Base-by-base conservation (phyloP, 257 asterid genomes). In the Nicotiana sylvestris region DNA sequence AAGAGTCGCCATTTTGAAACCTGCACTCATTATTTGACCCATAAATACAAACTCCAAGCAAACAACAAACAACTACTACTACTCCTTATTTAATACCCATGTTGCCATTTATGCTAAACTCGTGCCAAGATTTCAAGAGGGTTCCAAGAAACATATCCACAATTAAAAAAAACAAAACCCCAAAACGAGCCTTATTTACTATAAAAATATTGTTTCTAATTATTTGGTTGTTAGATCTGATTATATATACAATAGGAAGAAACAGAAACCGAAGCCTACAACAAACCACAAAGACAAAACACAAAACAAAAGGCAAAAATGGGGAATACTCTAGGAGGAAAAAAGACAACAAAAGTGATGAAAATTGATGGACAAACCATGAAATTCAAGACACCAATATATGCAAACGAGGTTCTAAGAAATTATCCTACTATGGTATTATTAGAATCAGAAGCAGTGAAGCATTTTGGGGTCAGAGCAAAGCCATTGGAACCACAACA, bases 311-410 rank as follows among this genome's bases (percentile, higher is more conserved):
- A 15, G 53, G 5, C 16, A 27, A 6, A 27, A 49, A 93, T 94
- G 98, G 98, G 98, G 53, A 94, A 94, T 77, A 92, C 87, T 82
- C 89, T 93, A 29, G 96, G 97, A 37, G 91, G 92, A 35, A 93
- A 85, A 79, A 92, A 76, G 86, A 86, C 87, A 8, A 83, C 93
- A 9, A 92, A 91, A 55, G 94, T 95, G 17, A 95, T 95, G 98
- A 95, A 92, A 80, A 89, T 95, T 76, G 89, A 87, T 16, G 98
- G 98, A 0, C 92, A 95, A 82, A 91, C 89, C 0, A 82, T 93
- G 85, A 95, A 93, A 64, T 62, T 90, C 67, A 93, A 78, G 85
- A 88, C 92, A 1, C 97, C 98, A 0, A 66, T 91, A 12, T 86
- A 85, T 57, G 98, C 96, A 67, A 90, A 89, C 58, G 91, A 96